A percentile compares a stretch with the other conserved stretches of the same genome.
phyloP scores from a whole-genome alignment of 148 eudicot genomes.

The Rheum nobile region DNA sequence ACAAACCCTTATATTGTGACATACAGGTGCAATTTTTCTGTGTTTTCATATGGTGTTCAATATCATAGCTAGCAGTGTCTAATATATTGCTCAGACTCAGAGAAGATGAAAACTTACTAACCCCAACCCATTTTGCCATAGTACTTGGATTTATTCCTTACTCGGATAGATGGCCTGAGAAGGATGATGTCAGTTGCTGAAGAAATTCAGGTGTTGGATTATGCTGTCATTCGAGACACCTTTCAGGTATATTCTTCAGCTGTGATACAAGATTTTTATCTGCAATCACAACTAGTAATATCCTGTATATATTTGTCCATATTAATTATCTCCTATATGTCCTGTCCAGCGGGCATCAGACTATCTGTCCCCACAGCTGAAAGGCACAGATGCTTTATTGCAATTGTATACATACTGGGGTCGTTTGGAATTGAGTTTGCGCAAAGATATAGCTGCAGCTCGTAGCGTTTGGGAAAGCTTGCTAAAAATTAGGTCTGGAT shows the following conservation, averaged over 20 bases:
- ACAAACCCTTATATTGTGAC: neutral
- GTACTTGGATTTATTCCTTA: constrained; percentile 83
- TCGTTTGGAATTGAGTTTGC: constrained; percentile 51
- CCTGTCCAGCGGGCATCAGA: constrained; percentile 74
- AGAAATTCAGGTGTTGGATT: constrained; percentile 44
- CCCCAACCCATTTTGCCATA: constrained; percentile 18
- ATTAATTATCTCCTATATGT: neutral
- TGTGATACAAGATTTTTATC: neutral
- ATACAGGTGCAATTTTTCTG: neutral
- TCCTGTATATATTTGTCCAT: neutral
- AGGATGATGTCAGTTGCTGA: constrained; percentile 55
- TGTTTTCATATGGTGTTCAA: neutral
- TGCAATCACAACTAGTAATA: neutral
- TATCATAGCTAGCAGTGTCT: neutral
- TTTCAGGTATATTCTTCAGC: constrained; percentile 54
- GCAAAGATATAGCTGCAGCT: constrained; percentile 67
- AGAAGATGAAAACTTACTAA: neutral
- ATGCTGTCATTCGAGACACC: constrained; percentile 51
- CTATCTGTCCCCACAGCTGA: constrained; percentile 55
- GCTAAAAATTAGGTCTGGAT: constrained; percentile 58
- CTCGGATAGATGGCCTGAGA: constrained; percentile 88
- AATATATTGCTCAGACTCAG: neutral
- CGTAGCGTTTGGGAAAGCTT: constrained; percentile 97
- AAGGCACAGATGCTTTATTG: constrained; percentile 55
- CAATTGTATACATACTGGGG: constrained; percentile 82